These are phyloP conservation scores for Agaricus sinodeliciosus DNA, from an alignment of 768 basidiomycete genomes.

Conservation along the genomic window DNA sequence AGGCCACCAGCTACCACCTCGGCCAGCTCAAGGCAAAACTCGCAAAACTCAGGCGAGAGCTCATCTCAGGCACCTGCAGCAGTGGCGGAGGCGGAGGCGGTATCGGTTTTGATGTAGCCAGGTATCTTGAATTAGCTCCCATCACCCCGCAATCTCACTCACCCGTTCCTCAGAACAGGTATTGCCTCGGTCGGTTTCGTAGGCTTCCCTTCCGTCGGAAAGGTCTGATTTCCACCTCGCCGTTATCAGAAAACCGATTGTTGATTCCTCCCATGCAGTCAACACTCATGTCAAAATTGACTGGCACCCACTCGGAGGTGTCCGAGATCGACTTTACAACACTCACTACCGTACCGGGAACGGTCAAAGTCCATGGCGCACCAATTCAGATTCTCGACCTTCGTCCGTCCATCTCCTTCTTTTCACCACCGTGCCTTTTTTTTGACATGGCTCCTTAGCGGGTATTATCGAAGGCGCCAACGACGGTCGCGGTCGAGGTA, in stretches of 20 bases:
- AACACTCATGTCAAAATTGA: conserved; percentile 91
- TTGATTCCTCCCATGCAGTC: conserved; percentile 39
- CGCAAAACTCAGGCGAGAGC: conserved; percentile 91
- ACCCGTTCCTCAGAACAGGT: conserved; percentile 57
- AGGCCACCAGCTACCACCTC: conserved; percentile 93
- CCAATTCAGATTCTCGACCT: conserved; percentile 93
- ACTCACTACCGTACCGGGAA: conserved; percentile 92
- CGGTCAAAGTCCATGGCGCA: conserved; percentile 90
- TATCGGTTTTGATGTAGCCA: conserved; percentile 94
- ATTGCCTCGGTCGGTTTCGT: conserved; percentile 95
- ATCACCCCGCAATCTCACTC: conserved; percentile 2
- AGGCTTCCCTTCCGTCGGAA: conserved; percentile 92
- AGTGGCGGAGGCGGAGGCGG: conserved; percentile 87
- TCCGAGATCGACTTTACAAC: conserved; percentile 98
- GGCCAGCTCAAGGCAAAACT: conserved; percentile 98
- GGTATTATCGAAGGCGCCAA: conserved; percentile 99
- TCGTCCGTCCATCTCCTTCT: conserved; percentile 41
- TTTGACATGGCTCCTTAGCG: conserved; percentile 34
- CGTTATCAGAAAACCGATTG: background rate
- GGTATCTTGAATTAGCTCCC: conserved; percentile 21
- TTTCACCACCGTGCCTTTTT: background rate
- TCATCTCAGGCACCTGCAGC: conserved; percentile 70
- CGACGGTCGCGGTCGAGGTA: conserved; percentile 92
- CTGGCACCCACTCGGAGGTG: conserved; percentile 93
- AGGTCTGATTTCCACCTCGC: conserved; percentile 38